A percentile compares a stretch with the other conserved stretches of the same genome.
Evolutionary conservation across 2,329 filamentous ascomycete species (phyloP).

Genomic region (Stachybotrys elegans): DNA sequence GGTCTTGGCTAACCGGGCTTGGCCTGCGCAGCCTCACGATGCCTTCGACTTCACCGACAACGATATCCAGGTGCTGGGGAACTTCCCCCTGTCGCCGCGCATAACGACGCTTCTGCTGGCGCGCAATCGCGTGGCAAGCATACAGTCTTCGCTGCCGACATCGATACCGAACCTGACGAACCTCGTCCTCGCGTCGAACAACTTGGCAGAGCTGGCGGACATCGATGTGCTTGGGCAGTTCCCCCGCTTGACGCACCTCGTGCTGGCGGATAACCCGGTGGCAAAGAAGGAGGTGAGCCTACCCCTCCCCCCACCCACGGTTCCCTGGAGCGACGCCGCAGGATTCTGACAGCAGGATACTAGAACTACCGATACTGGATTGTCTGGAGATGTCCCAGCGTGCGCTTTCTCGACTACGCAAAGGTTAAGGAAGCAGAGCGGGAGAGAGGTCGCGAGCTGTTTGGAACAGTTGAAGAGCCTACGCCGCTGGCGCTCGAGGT

Average conservation of each 20-base stretch:
- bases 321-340: background rate
- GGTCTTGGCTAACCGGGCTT: no score
- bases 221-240: slow-evolving; percentile 73
- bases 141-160: slow-evolving; percentile 69
- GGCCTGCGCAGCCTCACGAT: slow-evolving; percentile 76
- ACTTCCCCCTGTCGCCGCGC: slow-evolving; percentile 88
- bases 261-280: slow-evolving; percentile 82
- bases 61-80: slow-evolving; percentile 82
- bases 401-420: slow-evolving; percentile 87
- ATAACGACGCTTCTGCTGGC: slow-evolving; percentile 84
- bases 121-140: slow-evolving; percentile 78
- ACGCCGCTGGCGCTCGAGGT: slow-evolving; percentile 74
- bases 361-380: slow-evolving; percentile 92
- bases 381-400: slow-evolving; percentile 76
- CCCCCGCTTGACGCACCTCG: slow-evolving; percentile 69
- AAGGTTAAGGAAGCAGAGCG: slow-evolving; percentile 89
- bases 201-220: slow-evolving; percentile 78
- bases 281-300: slow-evolving; percentile 79
- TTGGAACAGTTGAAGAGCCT: slow-evolving; percentile 73
- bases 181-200: slow-evolving; percentile 79
- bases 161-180: slow-evolving; percentile 78
- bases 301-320: background rate
- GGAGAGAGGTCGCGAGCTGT: slow-evolving; percentile 69
- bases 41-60: slow-evolving; percentile 98
- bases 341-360: slow-evolving; percentile 6